Base-by-base conservation (phyloP, 352 stramenopile genomes). In the Blastocystis sp. region DNA sequence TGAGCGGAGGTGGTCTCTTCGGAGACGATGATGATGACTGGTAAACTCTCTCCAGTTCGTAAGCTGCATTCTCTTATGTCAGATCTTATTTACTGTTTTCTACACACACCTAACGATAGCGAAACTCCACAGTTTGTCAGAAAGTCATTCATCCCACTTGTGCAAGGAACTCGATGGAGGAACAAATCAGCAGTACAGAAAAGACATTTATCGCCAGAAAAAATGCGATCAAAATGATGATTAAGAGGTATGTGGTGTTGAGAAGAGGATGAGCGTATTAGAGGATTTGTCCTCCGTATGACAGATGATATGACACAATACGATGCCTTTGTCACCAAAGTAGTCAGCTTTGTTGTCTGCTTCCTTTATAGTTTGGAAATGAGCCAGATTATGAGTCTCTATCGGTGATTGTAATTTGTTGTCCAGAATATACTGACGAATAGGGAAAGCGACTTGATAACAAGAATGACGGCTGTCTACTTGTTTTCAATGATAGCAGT, bases 1-100 rank as follows among this genome's bases (percentile, higher is more conserved):
- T 90, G n/a, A 90, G 82, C 34, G 89, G 89, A 89, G 91, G 91
- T 87, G 90, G 90, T 82, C 75, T 90, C 68, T 88, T 79, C 29
- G 90, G 88, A 39, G 90, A 70, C 79, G 90, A 91, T 82, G 90
- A 90, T 55, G 90, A 90, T 45, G 90, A 91, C 79, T 91, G 90
- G 79, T 91, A 91, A 88, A 88, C 43, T 45, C n/a, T 23, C 29
- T 34, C 41, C 47, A 7, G 29, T 54, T 9, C 6, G 5, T 29
- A 50, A 29, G 47, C 26, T 66, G 53, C 62, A 66, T 84, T 61
- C 73, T 84, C 73, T 84, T 64, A 68, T 23, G 20, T 84, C 73
- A 84, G 62, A 68, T 84, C 18, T 29, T 61, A 54, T 84, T 13
- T 18, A 5, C 0, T 84, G 73, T 84, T 84, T 84, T 13, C 29